phyloP scores from a whole-genome alignment of 2,329 filamentous ascomycete genomes.

The Claviceps humidiphila region DNA sequence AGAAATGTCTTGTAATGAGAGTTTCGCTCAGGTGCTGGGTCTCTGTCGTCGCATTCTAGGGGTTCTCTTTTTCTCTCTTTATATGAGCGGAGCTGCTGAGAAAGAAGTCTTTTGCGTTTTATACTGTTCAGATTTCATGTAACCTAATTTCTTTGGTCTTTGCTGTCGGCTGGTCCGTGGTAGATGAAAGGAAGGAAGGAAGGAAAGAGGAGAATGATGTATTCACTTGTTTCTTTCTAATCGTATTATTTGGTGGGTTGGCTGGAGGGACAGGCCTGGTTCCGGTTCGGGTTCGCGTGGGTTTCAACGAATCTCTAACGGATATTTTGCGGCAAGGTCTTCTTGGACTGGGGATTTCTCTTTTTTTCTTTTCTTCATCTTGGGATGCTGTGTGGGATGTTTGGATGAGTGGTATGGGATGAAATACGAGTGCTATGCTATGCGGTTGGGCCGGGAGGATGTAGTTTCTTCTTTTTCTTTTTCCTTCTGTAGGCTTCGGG shows the following conservation, averaged over 20 bases:
- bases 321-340: background rate
- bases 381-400: background rate
- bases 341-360: background rate
- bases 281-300: background rate
- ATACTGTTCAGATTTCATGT: constrained; percentile 4
- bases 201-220: background rate
- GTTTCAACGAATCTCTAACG: background rate
- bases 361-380: background rate
- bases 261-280: no score
- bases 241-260: background rate
- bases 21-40: no score
- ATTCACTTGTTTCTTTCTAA: background rate
- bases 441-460: background rate
- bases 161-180: constrained; percentile 22
- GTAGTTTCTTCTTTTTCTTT: background rate
- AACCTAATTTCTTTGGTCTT: constrained; percentile 12
- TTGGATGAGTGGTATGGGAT: constrained; percentile 5
- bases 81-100: background rate
- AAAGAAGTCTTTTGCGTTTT: constrained; percentile 2
- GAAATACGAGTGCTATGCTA: constrained; percentile 2
- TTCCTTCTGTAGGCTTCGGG: no score
- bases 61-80: background rate
- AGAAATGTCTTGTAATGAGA: background rate
- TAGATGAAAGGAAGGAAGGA: constrained; percentile 7
- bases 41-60: no score